Percentiles rank a stretch among this genome's conserved stretches.
Evolutionary conservation across 345 rosid genomes (phyloP).

Genomic region (Stellera chamaejasme): DNA sequence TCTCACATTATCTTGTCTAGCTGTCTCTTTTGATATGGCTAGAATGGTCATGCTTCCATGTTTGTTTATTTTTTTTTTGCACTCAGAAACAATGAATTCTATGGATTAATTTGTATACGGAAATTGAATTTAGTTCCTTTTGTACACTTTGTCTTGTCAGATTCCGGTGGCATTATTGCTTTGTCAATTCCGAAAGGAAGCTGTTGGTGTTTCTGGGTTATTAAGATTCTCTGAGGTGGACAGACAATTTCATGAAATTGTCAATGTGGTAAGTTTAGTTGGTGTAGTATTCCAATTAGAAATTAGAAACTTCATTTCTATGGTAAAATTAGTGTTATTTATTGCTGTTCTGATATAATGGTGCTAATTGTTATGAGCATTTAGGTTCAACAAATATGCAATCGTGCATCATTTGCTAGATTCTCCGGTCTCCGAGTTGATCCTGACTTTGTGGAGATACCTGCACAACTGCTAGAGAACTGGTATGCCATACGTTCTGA

Average conservation of each 20-base stretch:
- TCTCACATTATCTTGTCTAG: background rate
- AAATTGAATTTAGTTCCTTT: background rate
- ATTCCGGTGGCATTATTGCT: slow-evolving; percentile 67
- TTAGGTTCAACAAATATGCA: slow-evolving; percentile 91
- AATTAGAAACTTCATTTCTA: background rate
- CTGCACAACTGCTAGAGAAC: slow-evolving; percentile 72
- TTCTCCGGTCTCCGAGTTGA: slow-evolving; percentile 82
- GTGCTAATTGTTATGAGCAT: slow-evolving; percentile 14
- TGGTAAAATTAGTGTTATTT: background rate
- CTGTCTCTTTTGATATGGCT: slow-evolving; percentile 1
- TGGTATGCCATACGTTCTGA: slow-evolving; percentile 33
- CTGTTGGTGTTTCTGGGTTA: slow-evolving; percentile 31
- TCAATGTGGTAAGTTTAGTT: slow-evolving; percentile 79
- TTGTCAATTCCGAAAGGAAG: slow-evolving; percentile 58
- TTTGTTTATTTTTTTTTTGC: slow-evolving; percentile 10
- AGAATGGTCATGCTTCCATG: slow-evolving; percentile 5
- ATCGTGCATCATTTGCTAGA: slow-evolving; percentile 79
- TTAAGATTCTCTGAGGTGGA: slow-evolving; percentile 89
- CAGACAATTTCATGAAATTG: slow-evolving; percentile 84
- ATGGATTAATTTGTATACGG: background rate
- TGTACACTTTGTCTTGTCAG: slow-evolving; percentile 27
- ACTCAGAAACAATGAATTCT: background rate
- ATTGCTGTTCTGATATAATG: slow-evolving; percentile 3
- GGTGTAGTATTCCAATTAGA: too few relatives aligned
- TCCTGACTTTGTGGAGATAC: slow-evolving; percentile 92